A percentile compares a stretch with the other conserved stretches of the same genome.
Evolutionary conservation across 2,329 filamentous ascomycete genomes (phyloP).

Genomic region (Fusarium hainanense): DNA sequence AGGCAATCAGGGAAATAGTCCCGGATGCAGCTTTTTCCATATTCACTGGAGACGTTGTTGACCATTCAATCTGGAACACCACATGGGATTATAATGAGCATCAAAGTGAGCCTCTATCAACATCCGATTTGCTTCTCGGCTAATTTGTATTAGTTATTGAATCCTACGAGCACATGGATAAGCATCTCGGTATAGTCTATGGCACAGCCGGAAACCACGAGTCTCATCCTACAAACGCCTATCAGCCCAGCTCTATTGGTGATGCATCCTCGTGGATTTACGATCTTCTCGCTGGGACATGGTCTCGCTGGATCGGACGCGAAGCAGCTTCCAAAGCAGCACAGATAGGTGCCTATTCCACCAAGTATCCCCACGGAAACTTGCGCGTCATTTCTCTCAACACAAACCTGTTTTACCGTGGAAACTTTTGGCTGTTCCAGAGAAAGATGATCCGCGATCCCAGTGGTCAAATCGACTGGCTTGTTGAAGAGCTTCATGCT

Average conservation of each 20-base stretch:
- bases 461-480: constrained; percentile 63
- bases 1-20: constrained; percentile 59
- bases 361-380: constrained; percentile 57
- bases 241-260: constrained; percentile 55
- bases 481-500: constrained; percentile 63
- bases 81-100: constrained; percentile 49
- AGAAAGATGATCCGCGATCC: constrained; percentile 63
- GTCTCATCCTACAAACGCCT: constrained; percentile 63
- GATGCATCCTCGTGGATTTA: constrained; percentile 64
- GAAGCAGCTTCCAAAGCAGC: constrained; percentile 47
- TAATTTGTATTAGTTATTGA: constrained; percentile 51
- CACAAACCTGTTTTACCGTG: constrained; percentile 69
- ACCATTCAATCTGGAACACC: constrained; percentile 63
- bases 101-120: constrained; percentile 41
- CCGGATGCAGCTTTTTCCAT: constrained; percentile 64
- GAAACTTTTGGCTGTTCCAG: constrained; percentile 67
- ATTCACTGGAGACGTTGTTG: constrained; percentile 69
- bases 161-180: constrained; percentile 60
- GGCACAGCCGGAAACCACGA: constrained; percentile 69
- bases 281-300: constrained; percentile 58
- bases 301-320: constrained; percentile 60
- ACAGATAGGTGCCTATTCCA: constrained; percentile 62
- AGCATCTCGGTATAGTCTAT: constrained; percentile 58
- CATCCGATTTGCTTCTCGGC: neutral
- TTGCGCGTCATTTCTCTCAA: constrained; percentile 69